Evolutionary conservation across 2,329 filamentous ascomycete genomes (phyloP).

Genomic region (Fusarium euwallaceae): DNA sequence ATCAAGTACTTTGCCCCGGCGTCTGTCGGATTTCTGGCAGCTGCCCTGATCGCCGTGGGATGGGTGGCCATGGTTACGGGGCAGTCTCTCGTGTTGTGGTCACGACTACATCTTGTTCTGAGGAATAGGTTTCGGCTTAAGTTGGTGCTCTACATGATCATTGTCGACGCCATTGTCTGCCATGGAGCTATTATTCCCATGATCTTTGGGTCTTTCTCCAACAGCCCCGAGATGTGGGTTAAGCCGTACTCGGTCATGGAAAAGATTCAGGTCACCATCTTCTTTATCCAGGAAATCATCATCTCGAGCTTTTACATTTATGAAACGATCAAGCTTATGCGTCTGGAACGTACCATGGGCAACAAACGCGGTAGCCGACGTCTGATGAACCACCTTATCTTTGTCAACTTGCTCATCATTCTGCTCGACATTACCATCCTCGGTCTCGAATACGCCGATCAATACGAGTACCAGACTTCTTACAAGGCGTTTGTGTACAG

Average conservation of each 20-base stretch:
- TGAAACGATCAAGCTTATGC: conserved; percentile 64
- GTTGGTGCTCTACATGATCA: conserved; percentile 68
- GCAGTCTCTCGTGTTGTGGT: conserved; percentile 72
- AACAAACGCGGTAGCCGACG: conserved; percentile 40
- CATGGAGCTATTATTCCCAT: conserved; percentile 68
- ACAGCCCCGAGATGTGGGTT: conserved; percentile 31
- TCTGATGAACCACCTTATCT: conserved; percentile 57
- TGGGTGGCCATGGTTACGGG: conserved; percentile 69
- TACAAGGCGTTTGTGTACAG: conserved; percentile 56
- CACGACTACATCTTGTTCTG: conserved; percentile 70
- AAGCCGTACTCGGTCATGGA: conserved; percentile 62
- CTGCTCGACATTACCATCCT: conserved; percentile 59
- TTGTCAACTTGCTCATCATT: conserved; percentile 61
- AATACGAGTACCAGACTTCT: conserved; percentile 53
- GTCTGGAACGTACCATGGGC: conserved; percentile 53
- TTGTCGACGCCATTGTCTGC: conserved; percentile 64
- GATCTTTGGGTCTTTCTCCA: conserved; percentile 64
- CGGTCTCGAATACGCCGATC: conserved; percentile 53
- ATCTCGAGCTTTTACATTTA: conserved; percentile 67
- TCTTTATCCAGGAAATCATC: conserved; percentile 68
- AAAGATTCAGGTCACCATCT: conserved; percentile 68
- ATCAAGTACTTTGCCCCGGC: conserved; percentile 52
- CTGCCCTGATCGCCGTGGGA: conserved; percentile 40
- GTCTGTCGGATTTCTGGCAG: conserved; percentile 39
- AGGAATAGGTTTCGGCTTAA: conserved; percentile 62